Evolutionary conservation across 2,329 filamentous ascomycete species (phyloP), one percentile per base, ranked within the genome.

Genomic region (Magnaporthiopsis rhizophila): DNA sequence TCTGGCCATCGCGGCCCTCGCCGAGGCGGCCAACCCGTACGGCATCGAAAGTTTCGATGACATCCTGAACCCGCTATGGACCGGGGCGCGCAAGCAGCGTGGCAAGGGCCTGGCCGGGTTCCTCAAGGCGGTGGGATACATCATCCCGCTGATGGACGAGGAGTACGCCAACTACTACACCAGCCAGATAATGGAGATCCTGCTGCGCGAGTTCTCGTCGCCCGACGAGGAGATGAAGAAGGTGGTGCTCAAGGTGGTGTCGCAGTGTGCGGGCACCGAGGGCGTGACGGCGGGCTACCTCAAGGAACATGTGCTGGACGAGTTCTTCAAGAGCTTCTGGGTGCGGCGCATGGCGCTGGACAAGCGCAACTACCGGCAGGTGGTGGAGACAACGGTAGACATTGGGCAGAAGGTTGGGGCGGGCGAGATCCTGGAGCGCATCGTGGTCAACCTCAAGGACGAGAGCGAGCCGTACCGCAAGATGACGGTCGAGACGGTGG

Each of bases 141-240:
- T 99, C 73, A 98, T 99, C 67, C 95, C 95, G 5, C 85, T 99
- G 63, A 99, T 99, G 95, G 95, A 99, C 78, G 95, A 99, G 77
- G 95, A 99, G 74, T 98, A 97, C 75, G 94, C 95, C 77, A 98
- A 97, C 75, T 99, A 99, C 79, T 99, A 99, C 73, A 98, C 95
- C 11, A 91, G 88, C 69, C 93, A 99, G 76, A 97, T 99, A 72
- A 98, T 99, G 94, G 95, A 98, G 76, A 98, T 98, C 71, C 80
- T 99, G 18, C 86, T 98, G 36, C 88, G 95, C 71, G 95, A 99
- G 74, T 99, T 99, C 72, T 90, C 92, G 8, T 97, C 94, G 0
- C 95, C 95, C 0, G 95, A 99, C 69, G 95, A 99, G 76, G 95
- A 99, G 77, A 99, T 99, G 95, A 99, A 98, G 80, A 99, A 99